phyloP scores from a whole-genome alignment of 176 grass and related monocot genomes.

The Pontederia paniculata region DNA sequence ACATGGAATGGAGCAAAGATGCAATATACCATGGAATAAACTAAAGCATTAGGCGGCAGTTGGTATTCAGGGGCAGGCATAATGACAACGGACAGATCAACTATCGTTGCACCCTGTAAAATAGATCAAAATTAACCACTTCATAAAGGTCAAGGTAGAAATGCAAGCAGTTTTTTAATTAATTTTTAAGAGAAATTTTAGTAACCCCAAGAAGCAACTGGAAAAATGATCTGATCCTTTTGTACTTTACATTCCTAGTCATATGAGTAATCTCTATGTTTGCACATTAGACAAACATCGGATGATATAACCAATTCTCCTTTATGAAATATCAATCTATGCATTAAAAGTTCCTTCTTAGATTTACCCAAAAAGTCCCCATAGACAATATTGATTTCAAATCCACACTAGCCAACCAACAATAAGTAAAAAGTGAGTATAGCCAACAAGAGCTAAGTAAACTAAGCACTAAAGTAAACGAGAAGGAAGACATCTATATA shows the following conservation, averaged over 20 bases:
- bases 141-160: neutral
- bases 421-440: too few species aligned
- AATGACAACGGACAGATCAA: slow-evolving; percentile 62
- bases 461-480: neutral
- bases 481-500: too few species aligned
- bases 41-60: slow-evolving; percentile 33
- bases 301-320: too few species aligned
- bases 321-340: too few species aligned
- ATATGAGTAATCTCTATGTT: too few species aligned
- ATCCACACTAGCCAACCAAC: slow-evolving; percentile 37
- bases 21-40: slow-evolving; percentile 32
- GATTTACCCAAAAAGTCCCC: too few species aligned
- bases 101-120: slow-evolving; percentile 69
- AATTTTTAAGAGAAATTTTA: neutral
- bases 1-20: neutral
- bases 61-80: slow-evolving; percentile 49
- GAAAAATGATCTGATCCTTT: too few species aligned
- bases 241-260: too few species aligned
- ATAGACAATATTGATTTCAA: too few species aligned
- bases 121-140: neutral
- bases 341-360: too few species aligned
- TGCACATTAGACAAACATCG: too few species aligned
- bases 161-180: neutral
- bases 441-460: neutral
- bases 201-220: too few species aligned